Evolutionary conservation across 1,139 yeast species (phyloP).

Genomic region (Geotrichum cucujoidarum): DNA sequence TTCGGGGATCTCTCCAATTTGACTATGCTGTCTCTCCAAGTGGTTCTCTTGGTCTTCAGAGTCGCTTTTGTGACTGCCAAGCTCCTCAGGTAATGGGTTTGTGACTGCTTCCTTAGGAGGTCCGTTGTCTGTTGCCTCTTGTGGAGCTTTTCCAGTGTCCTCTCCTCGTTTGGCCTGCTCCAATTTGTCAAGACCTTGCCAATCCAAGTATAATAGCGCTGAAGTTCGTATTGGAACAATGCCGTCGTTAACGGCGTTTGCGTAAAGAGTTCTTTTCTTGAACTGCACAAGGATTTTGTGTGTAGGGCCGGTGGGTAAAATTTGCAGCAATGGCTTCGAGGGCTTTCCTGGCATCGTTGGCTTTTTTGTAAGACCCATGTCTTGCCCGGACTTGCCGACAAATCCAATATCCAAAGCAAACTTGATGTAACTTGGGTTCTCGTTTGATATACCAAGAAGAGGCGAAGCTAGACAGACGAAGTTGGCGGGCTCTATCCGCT

Average conservation of each 20-base stretch:
- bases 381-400: slow-evolving; percentile 92
- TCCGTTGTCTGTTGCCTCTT: slow-evolving; percentile 3
- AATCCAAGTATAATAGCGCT: slow-evolving; percentile 70
- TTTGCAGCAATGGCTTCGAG: slow-evolving; percentile 57
- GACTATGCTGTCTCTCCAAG: neutral
- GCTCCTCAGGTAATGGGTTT: slow-evolving; percentile 6
- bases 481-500: slow-evolving; percentile 63
- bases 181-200: slow-evolving; percentile 56
- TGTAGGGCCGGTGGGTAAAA: slow-evolving; percentile 79
- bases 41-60: slow-evolving; percentile 2
- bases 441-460: slow-evolving; percentile 74
- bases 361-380: slow-evolving; percentile 60
- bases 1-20: slow-evolving; percentile 38
- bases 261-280: slow-evolving; percentile 66
- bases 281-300: slow-evolving; percentile 61
- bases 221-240: slow-evolving; percentile 90
- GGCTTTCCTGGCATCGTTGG: slow-evolving; percentile 29
- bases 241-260: slow-evolving; percentile 81
- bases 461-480: slow-evolving; percentile 87
- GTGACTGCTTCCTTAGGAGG: neutral
- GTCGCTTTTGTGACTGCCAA: neutral
- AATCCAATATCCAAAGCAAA: slow-evolving; percentile 81
- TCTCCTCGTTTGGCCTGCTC: slow-evolving; percentile 41
- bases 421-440: slow-evolving; percentile 83
- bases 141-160: slow-evolving; percentile 12